A percentile compares a stretch with the other conserved stretches of the same genome.
These are phyloP conservation scores for Cyclotella sp. DNA, from an alignment of 108 stramenopile genomes.

Conservation along the genomic window DNA sequence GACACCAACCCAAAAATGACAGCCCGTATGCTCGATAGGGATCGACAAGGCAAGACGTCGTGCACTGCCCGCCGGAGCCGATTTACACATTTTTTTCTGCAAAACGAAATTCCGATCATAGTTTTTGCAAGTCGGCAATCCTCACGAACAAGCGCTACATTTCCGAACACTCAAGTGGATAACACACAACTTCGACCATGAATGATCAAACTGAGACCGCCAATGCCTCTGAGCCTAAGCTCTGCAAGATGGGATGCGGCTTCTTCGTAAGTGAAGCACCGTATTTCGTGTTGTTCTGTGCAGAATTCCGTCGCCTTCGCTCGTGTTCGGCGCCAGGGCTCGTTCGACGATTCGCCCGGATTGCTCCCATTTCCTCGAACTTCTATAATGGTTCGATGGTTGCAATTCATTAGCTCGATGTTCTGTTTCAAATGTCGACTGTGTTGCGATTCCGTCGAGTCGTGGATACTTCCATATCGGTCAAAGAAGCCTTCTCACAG, in stretches of 20 bases:
- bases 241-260: conserved; percentile 89
- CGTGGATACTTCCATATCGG: neutral
- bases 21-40: too few species aligned
- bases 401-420: neutral
- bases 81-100: neutral
- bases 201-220: conserved; percentile 79
- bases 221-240: conserved; percentile 67
- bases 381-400: neutral
- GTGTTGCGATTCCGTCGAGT: neutral
- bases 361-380: neutral
- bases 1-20: too few species aligned
- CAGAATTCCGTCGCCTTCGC: conserved; percentile 14
- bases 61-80: neutral
- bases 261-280: conserved; percentile 77
- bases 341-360: neutral
- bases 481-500: conserved; percentile 13
- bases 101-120: conserved; percentile 12
- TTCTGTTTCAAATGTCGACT: neutral
- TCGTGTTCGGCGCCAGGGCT: conserved; percentile 2
- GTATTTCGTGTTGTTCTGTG: neutral
- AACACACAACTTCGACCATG: conserved; percentile 56
- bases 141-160: too few species aligned
- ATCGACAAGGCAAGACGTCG: too few species aligned
- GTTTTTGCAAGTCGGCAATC: neutral
- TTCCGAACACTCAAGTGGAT: neutral